A percentile compares a stretch with the other conserved stretches of the same genome.
Conservation (phyloP, 139 green algal species). For the Haematococcus lacustris region DNA sequence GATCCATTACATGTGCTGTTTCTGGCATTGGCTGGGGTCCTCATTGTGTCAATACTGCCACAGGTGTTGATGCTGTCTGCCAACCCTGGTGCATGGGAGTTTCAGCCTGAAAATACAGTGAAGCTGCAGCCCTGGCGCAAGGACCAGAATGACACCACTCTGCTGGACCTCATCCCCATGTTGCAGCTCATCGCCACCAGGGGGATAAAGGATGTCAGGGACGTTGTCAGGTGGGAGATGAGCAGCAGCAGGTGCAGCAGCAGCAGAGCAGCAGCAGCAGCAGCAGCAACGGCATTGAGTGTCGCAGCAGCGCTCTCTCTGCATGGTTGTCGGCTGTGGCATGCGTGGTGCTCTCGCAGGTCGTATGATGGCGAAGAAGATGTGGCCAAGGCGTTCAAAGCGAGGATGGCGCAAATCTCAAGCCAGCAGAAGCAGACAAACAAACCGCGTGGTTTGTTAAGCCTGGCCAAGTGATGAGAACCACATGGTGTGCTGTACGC, state of each 20-base stretch:
- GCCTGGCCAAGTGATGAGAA: not conserved
- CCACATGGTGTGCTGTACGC: no score
- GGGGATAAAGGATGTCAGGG: slow-evolving; percentile 22
- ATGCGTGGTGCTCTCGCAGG: not conserved
- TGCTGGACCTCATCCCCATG: slow-evolving; percentile 80
- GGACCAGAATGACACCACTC: slow-evolving; percentile 59
- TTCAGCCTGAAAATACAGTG: slow-evolving; percentile 90
- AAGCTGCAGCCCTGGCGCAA: slow-evolving; percentile 70
- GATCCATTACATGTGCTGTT: no score
- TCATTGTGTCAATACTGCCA: no score
- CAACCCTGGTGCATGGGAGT: slow-evolving; percentile 32
- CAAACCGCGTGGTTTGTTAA: not conserved
- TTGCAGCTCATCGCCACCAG: slow-evolving; percentile 42
- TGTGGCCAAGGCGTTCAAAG: slow-evolving; percentile 77
- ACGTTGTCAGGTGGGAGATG: slow-evolving; percentile 21
- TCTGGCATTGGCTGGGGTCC: no score
- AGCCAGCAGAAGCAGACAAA: slow-evolving; percentile 17
- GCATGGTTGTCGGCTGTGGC: no score
- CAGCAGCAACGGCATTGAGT: no score
- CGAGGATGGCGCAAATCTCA: slow-evolving; percentile 43
- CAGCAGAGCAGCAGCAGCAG: no score
- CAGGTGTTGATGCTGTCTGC: slow-evolving; percentile 23
- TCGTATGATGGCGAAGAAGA: slow-evolving; percentile 78
- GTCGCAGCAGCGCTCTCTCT: no score
- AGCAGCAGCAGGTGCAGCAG: no score